These are phyloP conservation scores for Yamadazyma friedrichii DNA, from an alignment of 1,139 yeast species.

Conservation along the genomic window DNA sequence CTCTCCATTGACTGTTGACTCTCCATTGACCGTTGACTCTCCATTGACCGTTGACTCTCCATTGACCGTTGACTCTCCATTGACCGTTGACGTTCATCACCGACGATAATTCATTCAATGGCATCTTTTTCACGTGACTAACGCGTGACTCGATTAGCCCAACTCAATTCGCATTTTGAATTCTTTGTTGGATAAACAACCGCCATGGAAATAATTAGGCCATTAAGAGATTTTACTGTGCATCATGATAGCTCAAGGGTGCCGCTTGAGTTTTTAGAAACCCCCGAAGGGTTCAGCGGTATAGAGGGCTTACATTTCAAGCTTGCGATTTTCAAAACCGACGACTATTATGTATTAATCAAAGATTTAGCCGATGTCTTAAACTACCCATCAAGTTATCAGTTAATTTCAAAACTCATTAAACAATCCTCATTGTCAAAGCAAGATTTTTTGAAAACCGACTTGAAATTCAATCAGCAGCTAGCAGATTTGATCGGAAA, in stretches of 20 bases:
- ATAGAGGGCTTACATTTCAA: constrained; percentile 4
- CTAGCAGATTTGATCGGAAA: constrained; percentile 28
- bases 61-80: no score
- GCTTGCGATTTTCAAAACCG: constrained; percentile 13
- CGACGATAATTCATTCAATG: no score
- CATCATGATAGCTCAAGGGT: constrained; percentile 8
- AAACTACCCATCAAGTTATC: constrained; percentile 47
- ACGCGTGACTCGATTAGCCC: no score
- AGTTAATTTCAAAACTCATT: constrained; percentile 29
- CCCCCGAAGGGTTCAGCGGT: not conserved
- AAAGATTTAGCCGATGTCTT: constrained; percentile 35
- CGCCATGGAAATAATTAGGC: constrained; percentile 2
- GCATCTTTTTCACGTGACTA: no score
- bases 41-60: no score
- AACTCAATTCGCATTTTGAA: not conserved
- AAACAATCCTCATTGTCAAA: constrained; percentile 23
- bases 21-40: no score
- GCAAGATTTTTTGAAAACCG: constrained; percentile 22
- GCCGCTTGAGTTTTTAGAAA: constrained; percentile 6
- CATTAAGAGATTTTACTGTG: constrained; percentile 1
- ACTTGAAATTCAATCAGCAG: constrained; percentile 20
- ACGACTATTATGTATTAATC: constrained; percentile 24
- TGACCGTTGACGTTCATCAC: no score
- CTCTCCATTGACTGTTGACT: no score
- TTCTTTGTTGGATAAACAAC: not conserved